phyloP scores from a whole-genome alignment of 495 filamentous ascomycete species.

The Aspergillus panamensis region DNA sequence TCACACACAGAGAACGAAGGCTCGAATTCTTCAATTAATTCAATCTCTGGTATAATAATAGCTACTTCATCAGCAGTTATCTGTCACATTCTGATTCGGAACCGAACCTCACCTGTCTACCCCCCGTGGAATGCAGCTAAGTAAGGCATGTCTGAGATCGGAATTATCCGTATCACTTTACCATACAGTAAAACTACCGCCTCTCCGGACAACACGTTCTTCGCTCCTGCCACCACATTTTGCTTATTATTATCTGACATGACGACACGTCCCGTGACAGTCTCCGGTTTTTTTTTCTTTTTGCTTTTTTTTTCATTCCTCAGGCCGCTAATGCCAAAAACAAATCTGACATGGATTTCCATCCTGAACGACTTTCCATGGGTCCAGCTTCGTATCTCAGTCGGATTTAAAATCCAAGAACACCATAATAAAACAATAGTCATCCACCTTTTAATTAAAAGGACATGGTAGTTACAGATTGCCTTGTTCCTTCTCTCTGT shows the following conservation, averaged over 20 bases:
- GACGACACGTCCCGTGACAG: conserved; percentile 9
- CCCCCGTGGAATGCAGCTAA: not conserved
- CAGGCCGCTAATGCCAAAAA: not conserved
- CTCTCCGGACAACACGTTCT: conserved; percentile 1
- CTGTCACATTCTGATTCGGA: not conserved
- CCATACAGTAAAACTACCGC: not conserved
- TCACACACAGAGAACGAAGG: not conserved
- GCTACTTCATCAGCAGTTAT: not conserved
- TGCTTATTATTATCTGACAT: too few species aligned
- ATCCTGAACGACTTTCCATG: not conserved
- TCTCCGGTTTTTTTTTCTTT: not conserved
- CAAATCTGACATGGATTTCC: conserved; percentile 12
- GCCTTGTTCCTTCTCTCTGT: not conserved
- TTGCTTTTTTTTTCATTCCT: not conserved
- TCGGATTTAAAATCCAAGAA: conserved; percentile 3
- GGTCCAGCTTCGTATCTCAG: conserved; percentile 6
- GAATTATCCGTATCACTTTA: not conserved
- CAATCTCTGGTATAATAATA: not conserved
- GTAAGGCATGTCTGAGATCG: not conserved
- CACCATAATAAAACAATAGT: not conserved
- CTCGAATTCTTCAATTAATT: not conserved
- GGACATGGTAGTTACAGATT: not conserved
- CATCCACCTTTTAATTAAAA: not conserved
- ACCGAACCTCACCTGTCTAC: not conserved
- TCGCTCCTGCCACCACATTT: not conserved